Conservation (phyloP, 495 filamentous ascomycete species). For the Cercophora sp. region DNA sequence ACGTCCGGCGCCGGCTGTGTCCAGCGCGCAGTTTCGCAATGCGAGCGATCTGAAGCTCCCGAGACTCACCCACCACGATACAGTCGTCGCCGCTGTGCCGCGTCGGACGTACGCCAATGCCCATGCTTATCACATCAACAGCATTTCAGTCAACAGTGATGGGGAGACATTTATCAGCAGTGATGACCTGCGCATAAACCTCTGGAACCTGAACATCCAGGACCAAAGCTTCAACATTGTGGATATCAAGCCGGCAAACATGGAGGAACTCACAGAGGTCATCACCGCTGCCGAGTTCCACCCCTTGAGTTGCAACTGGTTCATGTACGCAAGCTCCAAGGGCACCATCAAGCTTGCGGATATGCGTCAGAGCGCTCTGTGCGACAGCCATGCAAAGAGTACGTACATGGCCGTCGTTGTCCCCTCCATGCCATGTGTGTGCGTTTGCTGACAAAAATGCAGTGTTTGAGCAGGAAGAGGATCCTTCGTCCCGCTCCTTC, state of each 20-base stretch:
- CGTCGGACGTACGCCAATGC: constrained; percentile 96
- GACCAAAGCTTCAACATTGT: constrained; percentile 99
- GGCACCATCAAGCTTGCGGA: constrained; percentile 98
- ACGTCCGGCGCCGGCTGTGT: constrained; percentile 60
- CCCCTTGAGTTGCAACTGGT: constrained; percentile 96
- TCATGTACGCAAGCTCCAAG: constrained; percentile 99
- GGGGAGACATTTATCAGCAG: constrained; percentile 99
- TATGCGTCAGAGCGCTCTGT: constrained; percentile 94
- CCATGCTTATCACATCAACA: constrained; percentile 99
- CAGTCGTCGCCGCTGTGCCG: constrained; percentile 93
- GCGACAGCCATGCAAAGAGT: constrained; percentile 94
- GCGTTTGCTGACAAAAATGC: constrained; percentile 16
- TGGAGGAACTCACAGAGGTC: constrained; percentile 98
- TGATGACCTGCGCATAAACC: constrained; percentile 94
- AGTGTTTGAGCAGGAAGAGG: constrained; percentile 99
- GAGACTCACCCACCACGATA: constrained; percentile 95
- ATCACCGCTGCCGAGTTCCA: constrained; percentile 99
- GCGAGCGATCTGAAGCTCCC: constrained; percentile 85
- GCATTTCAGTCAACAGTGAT: constrained; percentile 98
- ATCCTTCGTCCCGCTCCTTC: constrained; percentile 97
- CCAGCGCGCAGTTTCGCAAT: constrained; percentile 76
- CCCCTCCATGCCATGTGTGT: not conserved
- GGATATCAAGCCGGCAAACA: constrained; percentile 98
- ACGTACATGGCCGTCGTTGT: constrained; percentile 31
- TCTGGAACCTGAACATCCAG: constrained; percentile 99